These are phyloP conservation scores for Pogostemon cablin DNA, from an alignment of 257 asterid genomes.

Conservation along the genomic window DNA sequence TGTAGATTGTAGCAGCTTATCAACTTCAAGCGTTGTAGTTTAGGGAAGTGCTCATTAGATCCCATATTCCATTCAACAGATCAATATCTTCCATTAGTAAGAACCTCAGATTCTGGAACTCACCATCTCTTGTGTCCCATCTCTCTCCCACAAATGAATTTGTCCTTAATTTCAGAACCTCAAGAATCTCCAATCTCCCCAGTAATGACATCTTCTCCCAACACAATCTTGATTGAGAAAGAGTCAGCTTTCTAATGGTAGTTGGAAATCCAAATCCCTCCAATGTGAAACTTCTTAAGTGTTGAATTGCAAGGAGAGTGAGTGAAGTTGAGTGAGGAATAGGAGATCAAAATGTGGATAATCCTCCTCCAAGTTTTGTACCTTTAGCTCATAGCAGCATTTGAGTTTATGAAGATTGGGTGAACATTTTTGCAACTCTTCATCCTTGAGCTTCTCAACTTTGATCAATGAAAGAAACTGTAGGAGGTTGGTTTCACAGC, in stretches of 20 bases:
- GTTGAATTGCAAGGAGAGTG: neutral
- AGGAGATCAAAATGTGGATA: neutral
- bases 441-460: neutral
- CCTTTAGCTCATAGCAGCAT: neutral
- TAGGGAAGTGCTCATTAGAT: neutral
- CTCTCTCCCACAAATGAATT: neutral
- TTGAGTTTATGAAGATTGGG: constrained; percentile 27
- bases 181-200: constrained; percentile 25
- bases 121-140: constrained; percentile 34
- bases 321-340: constrained; percentile 9
- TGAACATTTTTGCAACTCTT: constrained; percentile 25
- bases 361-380: too few relatives aligned
- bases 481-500: neutral
- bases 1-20: neutral
- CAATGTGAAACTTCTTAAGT: too few relatives aligned
- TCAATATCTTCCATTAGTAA: constrained; percentile 5
- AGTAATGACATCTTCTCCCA: constrained; percentile 21
- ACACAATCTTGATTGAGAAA: neutral
- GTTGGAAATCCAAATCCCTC: constrained; percentile 8
- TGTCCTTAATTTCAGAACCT: constrained; percentile 19
- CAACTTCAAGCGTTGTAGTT: constrained; percentile 25
- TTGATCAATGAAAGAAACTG: neutral
- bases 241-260: constrained; percentile 28
- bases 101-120: constrained; percentile 31
- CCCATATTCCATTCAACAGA: constrained; percentile 11